Base-by-base conservation (phyloP, 805 yeast species). In the Middelhovenomyces tepae region DNA sequence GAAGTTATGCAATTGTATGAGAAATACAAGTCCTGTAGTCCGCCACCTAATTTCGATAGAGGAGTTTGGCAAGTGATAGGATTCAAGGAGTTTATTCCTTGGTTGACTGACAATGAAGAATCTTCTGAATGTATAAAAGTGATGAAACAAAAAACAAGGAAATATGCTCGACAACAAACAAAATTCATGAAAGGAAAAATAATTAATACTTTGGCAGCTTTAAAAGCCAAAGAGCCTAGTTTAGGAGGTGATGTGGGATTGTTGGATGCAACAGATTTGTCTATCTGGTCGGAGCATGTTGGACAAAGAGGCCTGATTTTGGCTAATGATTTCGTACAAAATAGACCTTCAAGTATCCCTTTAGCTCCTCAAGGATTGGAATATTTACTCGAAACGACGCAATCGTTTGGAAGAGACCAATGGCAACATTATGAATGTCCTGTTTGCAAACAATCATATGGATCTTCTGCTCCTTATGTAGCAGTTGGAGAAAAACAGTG, bases 11-110 rank as follows among this genome's bases (percentile, higher is more conserved):
- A 74, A 35, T 51, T 89, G 47, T 74, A 72, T 50, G 48, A 56
- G 1, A 60, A 69, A 29, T 44, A 59, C 4, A 36, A 7, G 28
- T 39, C 4, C 27, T 30, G 14, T 43, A 48, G 1, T 51, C n/a
- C 54, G 4, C 52, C 47, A 15, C 74, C 79, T 7, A 75, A 67
- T 37, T 58, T 73, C 36, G 78, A 79, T 35, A 62, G 67, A 35
- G 96, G 97, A 3, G 68, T 86, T 0, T 87, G 87, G 87, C 97
- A 87, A 57, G 94, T 82, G 1, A 83, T 89, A 48, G 97, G 97
- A 1, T 87, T 83, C 57, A 83, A 83, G 52, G 95, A 85, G 49
- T 85, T 85, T 50, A 50, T 83, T 22, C 89, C 93, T 1, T 84
- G 81, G 80, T 45, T 74, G 11, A 45, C 48, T 2, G 37, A 51